Evolutionary conservation across 306 rosid species (phyloP).

Genomic region (Abrus precatorius): DNA sequence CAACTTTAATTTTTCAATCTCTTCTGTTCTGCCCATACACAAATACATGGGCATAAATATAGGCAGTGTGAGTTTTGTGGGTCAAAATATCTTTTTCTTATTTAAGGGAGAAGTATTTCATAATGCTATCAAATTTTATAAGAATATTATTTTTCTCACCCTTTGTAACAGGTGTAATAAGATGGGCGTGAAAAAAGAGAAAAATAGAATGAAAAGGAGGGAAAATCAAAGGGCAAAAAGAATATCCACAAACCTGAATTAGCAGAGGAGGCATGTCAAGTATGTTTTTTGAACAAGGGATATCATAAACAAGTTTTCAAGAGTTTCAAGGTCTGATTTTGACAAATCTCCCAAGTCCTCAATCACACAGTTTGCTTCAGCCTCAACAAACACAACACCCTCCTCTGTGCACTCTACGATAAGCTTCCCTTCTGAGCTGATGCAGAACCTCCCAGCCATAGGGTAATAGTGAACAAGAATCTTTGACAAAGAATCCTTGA

Average conservation of each 20-base stretch:
- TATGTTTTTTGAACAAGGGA: not conserved
- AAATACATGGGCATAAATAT: no score
- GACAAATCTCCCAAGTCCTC: not conserved
- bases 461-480: slow-evolving; percentile 14
- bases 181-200: no score
- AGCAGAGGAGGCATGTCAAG: slow-evolving; percentile 6
- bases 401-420: not conserved
- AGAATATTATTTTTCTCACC: no score
- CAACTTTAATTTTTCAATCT: no score
- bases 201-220: no score
- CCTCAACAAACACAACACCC: slow-evolving; percentile 31
- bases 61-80: no score
- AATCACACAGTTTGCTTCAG: not conserved
- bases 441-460: not conserved
- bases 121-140: no score
- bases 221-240: not conserved
- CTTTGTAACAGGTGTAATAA: no score
- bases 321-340: not conserved
- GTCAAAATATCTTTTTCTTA: no score
- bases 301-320: slow-evolving; percentile 15
- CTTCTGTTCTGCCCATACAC: no score
- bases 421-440: not conserved
- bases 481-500: not conserved
- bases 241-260: not conserved
- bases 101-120: no score